Percentiles rank a stretch among this genome's conserved stretches.
Evolutionary conservation across 148 eudicot species (phyloP).

Genomic region (Rhododendron simsii): DNA sequence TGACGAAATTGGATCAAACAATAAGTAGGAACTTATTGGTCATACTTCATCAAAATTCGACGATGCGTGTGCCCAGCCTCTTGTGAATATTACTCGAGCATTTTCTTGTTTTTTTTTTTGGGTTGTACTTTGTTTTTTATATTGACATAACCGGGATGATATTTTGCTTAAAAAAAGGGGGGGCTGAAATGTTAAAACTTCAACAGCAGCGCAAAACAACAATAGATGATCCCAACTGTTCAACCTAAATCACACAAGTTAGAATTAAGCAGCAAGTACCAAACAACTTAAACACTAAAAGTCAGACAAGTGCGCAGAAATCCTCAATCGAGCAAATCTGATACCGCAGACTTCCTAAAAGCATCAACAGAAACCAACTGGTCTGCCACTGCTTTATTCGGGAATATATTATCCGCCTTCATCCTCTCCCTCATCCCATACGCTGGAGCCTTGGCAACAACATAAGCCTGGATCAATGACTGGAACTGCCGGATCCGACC

Average conservation of each 20-base stretch:
- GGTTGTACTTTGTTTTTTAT: no score
- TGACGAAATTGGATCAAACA: no score
- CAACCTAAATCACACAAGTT: neutral
- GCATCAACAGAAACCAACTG: slow-evolving; percentile 57
- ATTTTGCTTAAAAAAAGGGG: no score
- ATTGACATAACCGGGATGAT: no score
- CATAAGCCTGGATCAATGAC: slow-evolving; percentile 39
- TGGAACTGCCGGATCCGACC: slow-evolving; percentile 46
- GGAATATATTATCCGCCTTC: slow-evolving; percentile 76
- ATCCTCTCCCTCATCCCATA: slow-evolving; percentile 82
- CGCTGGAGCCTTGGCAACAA: slow-evolving; percentile 63
- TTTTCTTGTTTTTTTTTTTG: no score
- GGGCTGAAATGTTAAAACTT: neutral
- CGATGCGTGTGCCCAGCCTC: no score
- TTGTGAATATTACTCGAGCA: no score
- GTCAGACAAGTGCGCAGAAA: neutral
- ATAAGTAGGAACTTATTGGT: no score
- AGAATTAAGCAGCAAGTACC: neutral
- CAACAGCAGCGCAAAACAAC: neutral
- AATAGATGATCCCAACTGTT: neutral
- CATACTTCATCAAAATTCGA: no score
- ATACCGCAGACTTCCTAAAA: slow-evolving; percentile 47
- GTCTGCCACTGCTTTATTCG: slow-evolving; percentile 34
- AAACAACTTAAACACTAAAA: neutral
- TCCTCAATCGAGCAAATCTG: slow-evolving; percentile 68